Percentiles rank a stretch among this genome's conserved stretches.
phyloP scores from a whole-genome alignment of 164 flowering plant genomes.

The Vitis rotundifolia region DNA sequence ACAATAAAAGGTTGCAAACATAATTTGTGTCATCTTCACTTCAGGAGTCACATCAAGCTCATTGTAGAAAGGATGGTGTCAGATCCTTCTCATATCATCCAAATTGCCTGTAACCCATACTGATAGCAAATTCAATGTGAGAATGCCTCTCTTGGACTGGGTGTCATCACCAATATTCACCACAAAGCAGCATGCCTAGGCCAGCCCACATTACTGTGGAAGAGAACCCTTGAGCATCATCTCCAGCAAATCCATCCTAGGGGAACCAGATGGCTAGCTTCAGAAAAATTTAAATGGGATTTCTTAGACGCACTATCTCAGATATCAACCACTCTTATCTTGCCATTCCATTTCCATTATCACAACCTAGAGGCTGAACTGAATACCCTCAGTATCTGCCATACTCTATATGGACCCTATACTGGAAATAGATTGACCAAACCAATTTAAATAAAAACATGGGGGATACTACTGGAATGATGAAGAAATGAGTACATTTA shows the following conservation, averaged over 20 bases:
- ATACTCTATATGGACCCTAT: too few relatives aligned
- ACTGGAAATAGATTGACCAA: too few relatives aligned
- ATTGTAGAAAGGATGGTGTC: neutral
- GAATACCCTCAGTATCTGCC: too few relatives aligned
- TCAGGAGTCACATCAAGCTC: constrained; percentile 5
- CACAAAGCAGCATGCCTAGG: constrained; percentile 1
- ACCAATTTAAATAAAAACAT: too few relatives aligned
- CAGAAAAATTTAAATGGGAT: too few relatives aligned
- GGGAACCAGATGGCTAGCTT: neutral
- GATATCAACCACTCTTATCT: too few relatives aligned
- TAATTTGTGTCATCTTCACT: constrained; percentile 15
- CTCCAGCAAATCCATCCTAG: constrained; percentile 18
- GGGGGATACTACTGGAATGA: too few relatives aligned
- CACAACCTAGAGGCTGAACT: too few relatives aligned
- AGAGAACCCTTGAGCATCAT: constrained; percentile 15
- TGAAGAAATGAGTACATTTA: too few relatives aligned
- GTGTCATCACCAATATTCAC: neutral
- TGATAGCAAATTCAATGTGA: neutral
- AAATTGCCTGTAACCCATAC: neutral
- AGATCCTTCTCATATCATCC: neutral
- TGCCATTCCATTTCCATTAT: too few relatives aligned
- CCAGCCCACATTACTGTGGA: constrained; percentile 13
- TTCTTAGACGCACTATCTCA: too few relatives aligned
- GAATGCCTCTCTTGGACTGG: constrained; percentile 2
- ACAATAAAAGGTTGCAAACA: constrained; percentile 10